phyloP scores from a whole-genome alignment of 352 stramenopile species.

The Globisporangium nunn region DNA sequence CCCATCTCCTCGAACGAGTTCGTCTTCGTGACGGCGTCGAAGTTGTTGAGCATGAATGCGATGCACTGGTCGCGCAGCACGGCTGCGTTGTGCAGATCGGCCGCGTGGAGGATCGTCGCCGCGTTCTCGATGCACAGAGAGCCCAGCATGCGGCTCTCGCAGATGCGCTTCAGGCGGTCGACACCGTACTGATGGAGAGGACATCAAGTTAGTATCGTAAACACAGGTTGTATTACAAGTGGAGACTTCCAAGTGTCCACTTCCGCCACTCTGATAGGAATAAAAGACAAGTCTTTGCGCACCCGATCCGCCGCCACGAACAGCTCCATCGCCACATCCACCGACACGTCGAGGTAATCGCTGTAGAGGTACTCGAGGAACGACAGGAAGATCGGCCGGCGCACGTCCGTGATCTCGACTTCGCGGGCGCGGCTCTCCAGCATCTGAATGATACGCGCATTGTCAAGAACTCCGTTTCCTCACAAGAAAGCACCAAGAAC shows the following conservation, averaged over 20 bases:
- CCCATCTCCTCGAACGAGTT: conserved; percentile 98
- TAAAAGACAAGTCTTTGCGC: conserved; percentile 1
- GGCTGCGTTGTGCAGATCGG: conserved; percentile 92
- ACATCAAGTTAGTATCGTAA: background rate
- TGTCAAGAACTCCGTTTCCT: background rate
- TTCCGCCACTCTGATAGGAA: no score
- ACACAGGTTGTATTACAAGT: background rate
- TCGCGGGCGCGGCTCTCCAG: conserved; percentile 82
- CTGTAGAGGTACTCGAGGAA: conserved; percentile 96
- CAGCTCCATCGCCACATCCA: conserved; percentile 92
- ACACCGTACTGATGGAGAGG: conserved; percentile 60
- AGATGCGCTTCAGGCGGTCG: conserved; percentile 89
- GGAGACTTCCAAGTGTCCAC: background rate
- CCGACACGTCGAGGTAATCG: conserved; percentile 88
- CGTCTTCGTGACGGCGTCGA: conserved; percentile 96
- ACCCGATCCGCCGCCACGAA: conserved; percentile 90
- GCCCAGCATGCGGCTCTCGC: conserved; percentile 94
- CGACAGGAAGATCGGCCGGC: conserved; percentile 88
- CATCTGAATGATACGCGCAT: conserved; percentile 58
- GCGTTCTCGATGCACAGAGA: conserved; percentile 95
- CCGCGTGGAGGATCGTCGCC: conserved; percentile 94
- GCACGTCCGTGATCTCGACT: conserved; percentile 91
- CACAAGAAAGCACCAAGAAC: background rate
- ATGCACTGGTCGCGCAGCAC: conserved; percentile 93
- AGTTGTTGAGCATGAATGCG: conserved; percentile 96